Conservation (phyloP, 2,329 filamentous ascomycete species). For the Tricladium varicosporioides region DNA sequence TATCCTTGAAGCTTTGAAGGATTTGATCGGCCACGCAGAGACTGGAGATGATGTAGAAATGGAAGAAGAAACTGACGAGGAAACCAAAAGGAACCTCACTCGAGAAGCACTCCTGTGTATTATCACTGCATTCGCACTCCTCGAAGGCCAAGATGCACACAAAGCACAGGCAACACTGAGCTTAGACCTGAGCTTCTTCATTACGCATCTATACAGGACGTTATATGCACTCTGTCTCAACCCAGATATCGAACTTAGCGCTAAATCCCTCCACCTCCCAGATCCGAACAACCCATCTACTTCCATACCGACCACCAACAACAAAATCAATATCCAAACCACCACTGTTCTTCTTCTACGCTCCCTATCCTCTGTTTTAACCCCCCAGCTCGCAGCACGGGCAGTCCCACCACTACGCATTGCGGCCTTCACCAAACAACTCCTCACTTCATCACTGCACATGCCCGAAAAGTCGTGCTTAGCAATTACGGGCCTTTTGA, state of each 20-base stretch:
- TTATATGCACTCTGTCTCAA: slow-evolving; percentile 77
- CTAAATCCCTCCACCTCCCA: slow-evolving; percentile 68
- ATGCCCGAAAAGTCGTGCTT: slow-evolving; percentile 86
- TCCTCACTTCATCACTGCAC: slow-evolving; percentile 79
- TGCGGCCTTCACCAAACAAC: slow-evolving; percentile 90
- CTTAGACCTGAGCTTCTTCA: slow-evolving; percentile 93
- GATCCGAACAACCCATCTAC: slow-evolving; percentile 56
- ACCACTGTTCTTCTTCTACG: slow-evolving; percentile 90
- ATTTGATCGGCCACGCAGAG: slow-evolving; percentile 78
- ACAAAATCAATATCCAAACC: slow-evolving; percentile 90
- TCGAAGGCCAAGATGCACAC: slow-evolving; percentile 89
- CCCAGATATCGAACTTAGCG: slow-evolving; percentile 80
- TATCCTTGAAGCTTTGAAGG: slow-evolving; percentile 88
- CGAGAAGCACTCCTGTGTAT: slow-evolving; percentile 91
- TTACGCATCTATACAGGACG: slow-evolving; percentile 85
- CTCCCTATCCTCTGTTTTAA: slow-evolving; percentile 76
- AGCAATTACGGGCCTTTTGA: slow-evolving; percentile 75
- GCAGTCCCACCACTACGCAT: slow-evolving; percentile 77
- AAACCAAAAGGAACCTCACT: slow-evolving; percentile 67
- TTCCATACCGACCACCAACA: slow-evolving; percentile 44
- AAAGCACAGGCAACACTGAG: slow-evolving; percentile 79
- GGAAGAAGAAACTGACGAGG: slow-evolving; percentile 48
- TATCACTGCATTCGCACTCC: slow-evolving; percentile 92
- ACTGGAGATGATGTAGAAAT: slow-evolving; percentile 46
- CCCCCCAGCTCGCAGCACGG: slow-evolving; percentile 71